Conservation (phyloP, 2,329 filamentous ascomycete species). For the Peltaster fructicola region DNA sequence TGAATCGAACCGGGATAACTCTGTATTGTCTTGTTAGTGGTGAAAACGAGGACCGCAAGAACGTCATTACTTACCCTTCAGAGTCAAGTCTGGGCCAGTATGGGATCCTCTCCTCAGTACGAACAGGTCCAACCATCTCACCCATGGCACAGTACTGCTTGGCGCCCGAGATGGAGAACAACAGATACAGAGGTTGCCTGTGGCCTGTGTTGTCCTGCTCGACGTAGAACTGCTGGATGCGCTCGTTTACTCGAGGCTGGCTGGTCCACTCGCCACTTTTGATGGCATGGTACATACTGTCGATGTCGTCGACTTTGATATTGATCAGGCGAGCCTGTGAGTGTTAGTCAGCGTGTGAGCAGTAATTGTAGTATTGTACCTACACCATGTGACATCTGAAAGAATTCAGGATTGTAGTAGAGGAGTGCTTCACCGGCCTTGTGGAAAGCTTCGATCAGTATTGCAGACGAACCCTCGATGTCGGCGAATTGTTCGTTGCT, state of each 20-base stretch:
- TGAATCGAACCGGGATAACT: constrained; percentile 12
- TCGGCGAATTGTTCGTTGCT: no score
- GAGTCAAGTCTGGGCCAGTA: constrained; percentile 5
- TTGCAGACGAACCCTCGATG: no score
- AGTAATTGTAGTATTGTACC: constrained; percentile 2
- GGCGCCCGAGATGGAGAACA: constrained; percentile 15
- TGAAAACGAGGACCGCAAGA: no score
- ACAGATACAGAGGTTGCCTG: constrained; percentile 13
- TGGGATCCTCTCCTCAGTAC: not conserved
- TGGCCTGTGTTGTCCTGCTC: constrained; percentile 6
- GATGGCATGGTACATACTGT: constrained; percentile 11
- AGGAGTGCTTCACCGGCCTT: constrained; percentile 8
- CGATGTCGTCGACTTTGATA: constrained; percentile 14
- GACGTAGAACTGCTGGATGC: constrained; percentile 13
- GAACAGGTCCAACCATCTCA: constrained; percentile 11
- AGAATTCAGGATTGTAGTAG: constrained; percentile 12
- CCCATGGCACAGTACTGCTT: constrained; percentile 16
- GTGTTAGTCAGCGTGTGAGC: constrained; percentile 5
- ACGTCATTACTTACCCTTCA: constrained; percentile 5
- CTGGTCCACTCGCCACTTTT: constrained; percentile 8
- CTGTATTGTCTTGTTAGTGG: no score
- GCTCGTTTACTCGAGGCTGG: constrained; percentile 10
- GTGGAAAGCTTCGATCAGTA: no score
- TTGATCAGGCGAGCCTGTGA: constrained; percentile 13
- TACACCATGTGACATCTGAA: constrained; percentile 11